Evolutionary conservation across 139 green algal genomes (phyloP), one percentile per base, ranked within the genome.

Genomic region (Chlamydomonas sp.): DNA sequence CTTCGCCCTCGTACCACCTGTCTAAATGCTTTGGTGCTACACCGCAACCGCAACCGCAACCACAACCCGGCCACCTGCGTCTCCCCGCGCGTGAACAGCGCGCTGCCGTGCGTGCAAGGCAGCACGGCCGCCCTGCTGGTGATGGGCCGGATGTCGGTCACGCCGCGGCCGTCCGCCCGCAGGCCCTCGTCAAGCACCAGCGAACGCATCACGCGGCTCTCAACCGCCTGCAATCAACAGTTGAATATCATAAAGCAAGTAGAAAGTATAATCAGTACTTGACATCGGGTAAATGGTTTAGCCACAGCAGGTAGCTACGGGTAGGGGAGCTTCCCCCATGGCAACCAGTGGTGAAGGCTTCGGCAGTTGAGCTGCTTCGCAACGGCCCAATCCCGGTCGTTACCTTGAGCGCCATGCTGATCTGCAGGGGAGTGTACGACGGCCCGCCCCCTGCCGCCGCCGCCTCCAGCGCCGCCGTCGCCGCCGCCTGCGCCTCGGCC

Each of bases 51-150:
- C 79, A 64, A 2, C n/a, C 10, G 63, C 66, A 64, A 76, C 5
- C 69, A 75, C 18, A 18, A 77, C 1, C 1, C 62, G 1, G 85
- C 3, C 81, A 93, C 92, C 93, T 99, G 97, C 63, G 98, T 99
- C 91, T 99, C 97, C 5, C 98, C 98, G 1, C 98, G 94, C 16
- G 98, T 99, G 90, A 99, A 99, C 7, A 99, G 95, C 9, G 95
- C 93, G 77, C 90, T 96, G 85, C 98, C 98, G 91, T 99, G 98
- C 2, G 95, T 96, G 83, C 97, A 87, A 0, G 77, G 85, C 66
- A 89, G 84, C 83, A 88, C 67, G 3, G 73, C 74, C 69, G 81
- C 81, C 72, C 89, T 71, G 9, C 82, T 91, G 78, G 83, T 91
- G 84, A 99, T 99, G 68, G 96, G 95, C 0, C 98, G 92, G 63